phyloP scores from a whole-genome alignment of 441 rosid genomes.

The Breynia disticha region DNA sequence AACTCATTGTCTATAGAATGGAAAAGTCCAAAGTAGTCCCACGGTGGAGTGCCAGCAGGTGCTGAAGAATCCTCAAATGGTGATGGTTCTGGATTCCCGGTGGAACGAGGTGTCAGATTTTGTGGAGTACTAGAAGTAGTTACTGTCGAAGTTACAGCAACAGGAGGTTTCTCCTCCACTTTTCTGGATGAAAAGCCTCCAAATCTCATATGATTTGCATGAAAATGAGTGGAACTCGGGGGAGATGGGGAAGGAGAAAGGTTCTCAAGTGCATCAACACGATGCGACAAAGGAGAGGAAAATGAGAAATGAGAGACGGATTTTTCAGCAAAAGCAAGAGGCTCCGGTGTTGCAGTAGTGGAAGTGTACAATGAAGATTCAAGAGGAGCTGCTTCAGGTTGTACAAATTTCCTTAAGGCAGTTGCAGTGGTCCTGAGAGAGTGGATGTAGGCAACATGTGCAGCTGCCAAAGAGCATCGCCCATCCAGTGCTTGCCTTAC shows the following conservation, averaged over 20 bases:
- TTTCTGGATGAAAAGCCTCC: slow-evolving; percentile 44
- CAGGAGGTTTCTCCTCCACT: slow-evolving; percentile 67
- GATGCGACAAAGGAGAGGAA: slow-evolving; percentile 61
- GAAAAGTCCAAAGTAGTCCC: slow-evolving; percentile 82
- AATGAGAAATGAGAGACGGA: slow-evolving; percentile 56
- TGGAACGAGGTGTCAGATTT: slow-evolving; percentile 17
- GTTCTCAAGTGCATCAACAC: slow-evolving; percentile 32
- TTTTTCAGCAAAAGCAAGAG: slow-evolving; percentile 49
- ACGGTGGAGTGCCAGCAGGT: slow-evolving; percentile 50
- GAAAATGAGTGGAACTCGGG: slow-evolving; percentile 45
- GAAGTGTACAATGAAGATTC: slow-evolving; percentile 74
- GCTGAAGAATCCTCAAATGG: slow-evolving; percentile 40
- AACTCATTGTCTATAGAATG: slow-evolving; percentile 59
- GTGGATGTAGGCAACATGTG: slow-evolving; percentile 69
- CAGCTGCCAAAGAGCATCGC: slow-evolving; percentile 70
- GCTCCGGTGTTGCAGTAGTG: slow-evolving; percentile 71
- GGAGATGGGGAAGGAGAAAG: slow-evolving; percentile 59
- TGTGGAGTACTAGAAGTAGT: slow-evolving; percentile 41
- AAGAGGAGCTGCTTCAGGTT: slow-evolving; percentile 55
- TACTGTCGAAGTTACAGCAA: slow-evolving; percentile 34
- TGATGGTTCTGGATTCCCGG: slow-evolving; percentile 37
- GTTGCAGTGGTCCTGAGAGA: slow-evolving; percentile 60
- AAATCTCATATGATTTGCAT: slow-evolving; percentile 65
- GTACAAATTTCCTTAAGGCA: slow-evolving; percentile 69
- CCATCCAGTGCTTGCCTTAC: slow-evolving; percentile 94